Conservation (phyloP, 805 yeast species). For the Yarrowia sp. region DNA sequence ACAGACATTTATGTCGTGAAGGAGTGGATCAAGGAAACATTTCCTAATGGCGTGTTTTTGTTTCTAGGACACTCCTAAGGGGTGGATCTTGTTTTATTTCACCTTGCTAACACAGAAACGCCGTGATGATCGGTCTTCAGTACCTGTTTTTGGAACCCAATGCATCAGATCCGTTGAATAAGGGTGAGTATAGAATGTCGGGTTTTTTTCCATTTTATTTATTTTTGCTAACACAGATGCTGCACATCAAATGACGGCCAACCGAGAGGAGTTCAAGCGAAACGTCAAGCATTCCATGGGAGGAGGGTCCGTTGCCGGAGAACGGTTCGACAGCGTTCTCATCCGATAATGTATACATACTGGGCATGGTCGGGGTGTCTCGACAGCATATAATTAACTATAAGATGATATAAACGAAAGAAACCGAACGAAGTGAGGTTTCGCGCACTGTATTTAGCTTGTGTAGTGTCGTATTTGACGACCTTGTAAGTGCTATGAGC, state of each 20-base stretch:
- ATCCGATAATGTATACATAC: not conserved
- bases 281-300: conserved; percentile 64
- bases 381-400: conserved; percentile 16
- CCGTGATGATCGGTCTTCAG: conserved; percentile 79
- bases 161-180: conserved; percentile 87
- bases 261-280: conserved; percentile 50
- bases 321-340: conserved; percentile 60
- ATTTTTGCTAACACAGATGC: conserved; percentile 26
- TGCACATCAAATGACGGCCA: conserved; percentile 19
- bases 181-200: conserved; percentile 46
- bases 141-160: conserved; percentile 88
- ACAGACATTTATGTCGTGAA: too few species aligned
- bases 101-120: conserved; percentile 42
- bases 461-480: too few species aligned
- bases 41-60: too few species aligned
- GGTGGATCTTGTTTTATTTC: too few species aligned
- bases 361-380: not conserved
- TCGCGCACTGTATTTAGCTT: too few species aligned
- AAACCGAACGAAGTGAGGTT: too few species aligned
- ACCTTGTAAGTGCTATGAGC: too few species aligned
- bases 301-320: conserved; percentile 64
- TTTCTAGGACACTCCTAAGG: too few species aligned
- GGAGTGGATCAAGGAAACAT: too few species aligned
- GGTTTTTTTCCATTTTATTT: too few species aligned
- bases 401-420: not conserved